These are phyloP conservation scores for Oenanthe sinensis DNA, from an alignment of 129 eudicot species.

Conservation along the genomic window DNA sequence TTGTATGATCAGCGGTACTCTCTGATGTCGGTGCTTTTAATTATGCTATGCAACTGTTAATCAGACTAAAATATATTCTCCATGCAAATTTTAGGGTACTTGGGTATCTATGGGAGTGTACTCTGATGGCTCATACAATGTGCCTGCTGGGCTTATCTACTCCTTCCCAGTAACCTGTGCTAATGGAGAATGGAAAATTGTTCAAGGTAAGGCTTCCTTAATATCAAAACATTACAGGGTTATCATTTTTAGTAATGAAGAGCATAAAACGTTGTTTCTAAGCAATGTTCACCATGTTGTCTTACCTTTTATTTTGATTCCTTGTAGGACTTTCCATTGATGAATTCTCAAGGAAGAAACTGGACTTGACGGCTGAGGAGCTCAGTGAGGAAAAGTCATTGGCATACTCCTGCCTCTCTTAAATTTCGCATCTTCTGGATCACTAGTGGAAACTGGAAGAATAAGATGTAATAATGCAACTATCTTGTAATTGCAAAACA, in stretches of 20 bases:
- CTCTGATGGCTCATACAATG: slow-evolving; percentile 98
- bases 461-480: neutral
- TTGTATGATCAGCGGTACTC: neutral
- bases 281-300: neutral
- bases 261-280: neutral
- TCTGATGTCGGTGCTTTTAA: neutral
- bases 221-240: neutral
- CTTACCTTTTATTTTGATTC: neutral
- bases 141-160: slow-evolving; percentile 94
- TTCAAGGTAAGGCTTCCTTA: slow-evolving; percentile 57
- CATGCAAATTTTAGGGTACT: slow-evolving; percentile 51
- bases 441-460: neutral
- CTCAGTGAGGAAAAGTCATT: slow-evolving; percentile 83
- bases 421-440: slow-evolving; percentile 9
- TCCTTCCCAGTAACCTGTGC: slow-evolving; percentile 98
- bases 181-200: slow-evolving; percentile 89
- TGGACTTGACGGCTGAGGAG: slow-evolving; percentile 88
- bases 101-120: slow-evolving; percentile 99
- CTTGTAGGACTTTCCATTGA: slow-evolving; percentile 81
- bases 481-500: neutral
- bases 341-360: slow-evolving; percentile 83
- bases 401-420: slow-evolving; percentile 94
- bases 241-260: neutral
- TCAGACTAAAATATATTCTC: neutral
- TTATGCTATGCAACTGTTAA: neutral